A percentile compares a stretch with the other conserved stretches of the same genome.
Evolutionary conservation across 805 yeast genomes (phyloP).

Genomic region (Metschnikowia matae): DNA sequence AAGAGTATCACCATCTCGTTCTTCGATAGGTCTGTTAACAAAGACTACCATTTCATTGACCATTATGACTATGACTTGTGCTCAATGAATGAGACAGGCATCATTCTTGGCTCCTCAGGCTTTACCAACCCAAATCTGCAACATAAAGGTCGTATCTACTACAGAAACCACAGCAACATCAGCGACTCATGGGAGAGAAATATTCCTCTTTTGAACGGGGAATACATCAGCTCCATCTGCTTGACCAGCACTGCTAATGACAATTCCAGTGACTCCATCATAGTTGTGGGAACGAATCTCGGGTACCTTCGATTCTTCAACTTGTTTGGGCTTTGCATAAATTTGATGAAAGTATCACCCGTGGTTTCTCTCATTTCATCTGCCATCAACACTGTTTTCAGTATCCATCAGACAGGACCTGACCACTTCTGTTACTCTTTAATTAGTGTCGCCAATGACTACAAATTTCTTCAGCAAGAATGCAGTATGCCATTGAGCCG

Average conservation of each 20-base stretch:
- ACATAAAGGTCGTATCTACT: conserved; percentile 46
- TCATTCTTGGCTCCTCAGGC: conserved; percentile 50
- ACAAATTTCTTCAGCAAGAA: conserved; percentile 38
- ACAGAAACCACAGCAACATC: conserved; percentile 64
- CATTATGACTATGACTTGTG: conserved; percentile 68
- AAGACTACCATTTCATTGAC: conserved; percentile 86
- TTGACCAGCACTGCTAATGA: conserved; percentile 35
- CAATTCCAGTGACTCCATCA: conserved; percentile 37
- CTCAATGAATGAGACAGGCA: conserved; percentile 62
- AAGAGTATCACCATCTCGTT: conserved; percentile 82
- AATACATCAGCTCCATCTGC: conserved; percentile 64
- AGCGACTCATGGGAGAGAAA: conserved; percentile 68
- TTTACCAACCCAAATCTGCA: conserved; percentile 9
- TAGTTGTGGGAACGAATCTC: conserved; percentile 65
- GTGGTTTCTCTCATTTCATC: conserved; percentile 69
- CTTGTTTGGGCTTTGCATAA: conserved; percentile 66
- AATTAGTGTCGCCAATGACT: conserved; percentile 43
- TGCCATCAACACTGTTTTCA: conserved; percentile 48
- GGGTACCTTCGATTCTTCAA: conserved; percentile 76
- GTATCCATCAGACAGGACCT: conserved; percentile 40
- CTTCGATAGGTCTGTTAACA: conserved; percentile 69
- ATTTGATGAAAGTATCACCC: conserved; percentile 67
- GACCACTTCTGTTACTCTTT: conserved; percentile 42
- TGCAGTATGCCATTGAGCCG: conserved; percentile 32
- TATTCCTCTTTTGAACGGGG: conserved; percentile 51